These are phyloP conservation scores for Amyloporia xantha DNA, from an alignment of 768 basidiomycete species.

Conservation along the genomic window DNA sequence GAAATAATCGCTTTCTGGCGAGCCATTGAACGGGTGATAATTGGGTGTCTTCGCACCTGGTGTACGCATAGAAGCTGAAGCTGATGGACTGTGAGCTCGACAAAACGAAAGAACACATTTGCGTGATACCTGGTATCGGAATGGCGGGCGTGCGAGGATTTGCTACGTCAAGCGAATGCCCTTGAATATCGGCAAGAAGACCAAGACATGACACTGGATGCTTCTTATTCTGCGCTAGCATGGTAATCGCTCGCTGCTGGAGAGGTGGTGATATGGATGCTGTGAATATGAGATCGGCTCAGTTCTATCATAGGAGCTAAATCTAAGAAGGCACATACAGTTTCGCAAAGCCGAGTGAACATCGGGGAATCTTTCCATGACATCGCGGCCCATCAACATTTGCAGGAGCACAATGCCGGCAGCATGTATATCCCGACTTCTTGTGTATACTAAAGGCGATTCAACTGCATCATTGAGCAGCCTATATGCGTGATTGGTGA, in stretches of 20 bases:
- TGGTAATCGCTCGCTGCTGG: slow-evolving; percentile 45
- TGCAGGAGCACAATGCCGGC: slow-evolving; percentile 76
- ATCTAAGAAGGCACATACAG: slow-evolving; percentile 33
- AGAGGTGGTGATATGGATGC: slow-evolving; percentile 48
- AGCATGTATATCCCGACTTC: slow-evolving; percentile 74
- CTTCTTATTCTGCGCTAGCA: slow-evolving; percentile 56
- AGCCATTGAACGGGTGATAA: slow-evolving; percentile 36
- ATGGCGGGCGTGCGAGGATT: slow-evolving; percentile 19
- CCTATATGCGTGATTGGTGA: slow-evolving; percentile 33
- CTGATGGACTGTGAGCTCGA: not conserved
- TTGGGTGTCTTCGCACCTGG: slow-evolving; percentile 45
- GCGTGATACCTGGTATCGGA: slow-evolving; percentile 21
- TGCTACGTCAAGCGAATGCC: slow-evolving; percentile 14
- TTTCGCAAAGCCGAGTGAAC: slow-evolving; percentile 51
- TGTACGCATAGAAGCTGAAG: not conserved
- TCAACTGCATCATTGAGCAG: slow-evolving; percentile 72
- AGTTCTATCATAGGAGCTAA: not conserved
- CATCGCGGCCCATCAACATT: slow-evolving; percentile 78
- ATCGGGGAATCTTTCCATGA: slow-evolving; percentile 44
- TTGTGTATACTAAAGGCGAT: slow-evolving; percentile 72
- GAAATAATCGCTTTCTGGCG: slow-evolving; percentile 67
- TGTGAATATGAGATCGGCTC: too few species aligned
- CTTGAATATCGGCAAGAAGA: slow-evolving; percentile 52
- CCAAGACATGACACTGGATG: slow-evolving; percentile 48
- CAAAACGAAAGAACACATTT: not conserved